Conservation (phyloP, 2,329 filamentous ascomycete species). For the Lithohypha guttulata region DNA sequence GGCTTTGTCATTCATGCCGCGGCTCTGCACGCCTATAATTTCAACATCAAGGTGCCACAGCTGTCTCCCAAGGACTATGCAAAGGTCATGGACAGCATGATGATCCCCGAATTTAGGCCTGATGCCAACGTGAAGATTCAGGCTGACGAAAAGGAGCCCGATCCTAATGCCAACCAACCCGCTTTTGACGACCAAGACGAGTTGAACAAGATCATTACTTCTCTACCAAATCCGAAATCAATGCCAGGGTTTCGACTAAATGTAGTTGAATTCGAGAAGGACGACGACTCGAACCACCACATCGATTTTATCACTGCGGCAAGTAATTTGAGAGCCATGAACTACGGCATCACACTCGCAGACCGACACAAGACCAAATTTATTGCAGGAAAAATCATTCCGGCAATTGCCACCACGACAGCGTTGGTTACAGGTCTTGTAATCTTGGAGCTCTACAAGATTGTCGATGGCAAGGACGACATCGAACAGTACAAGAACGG, state of each 20-base stretch:
- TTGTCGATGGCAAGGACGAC: constrained; percentile 90
- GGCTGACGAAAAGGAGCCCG: constrained; percentile 86
- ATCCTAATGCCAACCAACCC: constrained; percentile 61
- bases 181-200: constrained; percentile 56
- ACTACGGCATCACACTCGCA: constrained; percentile 90
- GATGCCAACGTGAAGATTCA: constrained; percentile 92
- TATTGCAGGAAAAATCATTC: constrained; percentile 98
- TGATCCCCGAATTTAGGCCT: constrained; percentile 88
- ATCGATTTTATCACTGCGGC: constrained; percentile 98
- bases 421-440: constrained; percentile 91
- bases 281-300: constrained; percentile 94
- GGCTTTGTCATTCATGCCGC: constrained; percentile 79
- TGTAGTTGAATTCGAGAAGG: constrained; percentile 96
- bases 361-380: constrained; percentile 99
- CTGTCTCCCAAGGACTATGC: constrained; percentile 61
- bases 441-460: constrained; percentile 87
- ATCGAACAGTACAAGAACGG: constrained; percentile 99
- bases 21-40: constrained; percentile 95
- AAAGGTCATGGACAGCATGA: constrained; percentile 79
- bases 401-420: constrained; percentile 94
- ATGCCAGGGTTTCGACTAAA: constrained; percentile 80
- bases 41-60: constrained; percentile 80
- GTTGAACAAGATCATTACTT: constrained; percentile 58
- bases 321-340: constrained; percentile 90
- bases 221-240: constrained; percentile 66